Percentiles rank a stretch among this genome's conserved stretches.
Conservation (phyloP, 225 moss, liverwort and hornwort genomes). For the Polytrichum formosum region DNA sequence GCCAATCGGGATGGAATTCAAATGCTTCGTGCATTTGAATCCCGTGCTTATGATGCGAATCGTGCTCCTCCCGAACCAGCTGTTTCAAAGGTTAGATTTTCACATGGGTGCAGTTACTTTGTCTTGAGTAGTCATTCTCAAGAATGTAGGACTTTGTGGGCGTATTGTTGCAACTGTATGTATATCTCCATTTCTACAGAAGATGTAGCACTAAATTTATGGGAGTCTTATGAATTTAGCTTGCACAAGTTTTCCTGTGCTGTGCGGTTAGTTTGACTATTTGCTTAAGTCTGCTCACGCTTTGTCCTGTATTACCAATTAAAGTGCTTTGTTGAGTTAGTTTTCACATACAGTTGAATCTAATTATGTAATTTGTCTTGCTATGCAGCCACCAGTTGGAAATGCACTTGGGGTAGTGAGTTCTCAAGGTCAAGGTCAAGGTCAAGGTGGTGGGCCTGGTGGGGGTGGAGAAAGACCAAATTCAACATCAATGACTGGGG, state of each 20-base stretch:
- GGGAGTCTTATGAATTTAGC: too few relatives aligned
- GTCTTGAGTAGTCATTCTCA: too few relatives aligned
- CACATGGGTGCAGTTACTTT: too few relatives aligned
- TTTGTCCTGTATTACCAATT: too few relatives aligned
- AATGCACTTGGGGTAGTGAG: slow-evolving; percentile 78
- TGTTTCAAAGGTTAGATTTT: slow-evolving; percentile 68
- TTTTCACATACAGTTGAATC: background rate
- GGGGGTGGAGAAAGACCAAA: slow-evolving; percentile 81
- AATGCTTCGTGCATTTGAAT: slow-evolving; percentile 77
- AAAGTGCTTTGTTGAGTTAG: too few relatives aligned
- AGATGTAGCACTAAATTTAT: too few relatives aligned
- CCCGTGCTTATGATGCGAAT: slow-evolving; percentile 69
- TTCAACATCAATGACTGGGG: slow-evolving; percentile 74
- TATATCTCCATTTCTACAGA: too few relatives aligned
- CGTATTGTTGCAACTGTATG: too few relatives aligned
- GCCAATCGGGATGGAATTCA: slow-evolving; percentile 85
- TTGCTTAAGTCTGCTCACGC: too few relatives aligned
- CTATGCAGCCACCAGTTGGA: slow-evolving; percentile 80
- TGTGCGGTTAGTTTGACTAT: too few relatives aligned
- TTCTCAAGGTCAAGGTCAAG: slow-evolving; percentile 46
- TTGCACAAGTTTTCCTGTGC: too few relatives aligned
- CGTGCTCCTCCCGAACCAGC: slow-evolving; percentile 79
- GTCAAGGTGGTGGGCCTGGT: slow-evolving; percentile 29
- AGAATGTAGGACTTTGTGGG: too few relatives aligned
- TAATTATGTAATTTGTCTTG: slow-evolving; percentile 11